A percentile compares a stretch with the other conserved stretches of the same genome.
These are phyloP conservation scores for Ascochyta fabae DNA, from an alignment of 2,329 filamentous ascomycete species.

Conservation along the genomic window DNA sequence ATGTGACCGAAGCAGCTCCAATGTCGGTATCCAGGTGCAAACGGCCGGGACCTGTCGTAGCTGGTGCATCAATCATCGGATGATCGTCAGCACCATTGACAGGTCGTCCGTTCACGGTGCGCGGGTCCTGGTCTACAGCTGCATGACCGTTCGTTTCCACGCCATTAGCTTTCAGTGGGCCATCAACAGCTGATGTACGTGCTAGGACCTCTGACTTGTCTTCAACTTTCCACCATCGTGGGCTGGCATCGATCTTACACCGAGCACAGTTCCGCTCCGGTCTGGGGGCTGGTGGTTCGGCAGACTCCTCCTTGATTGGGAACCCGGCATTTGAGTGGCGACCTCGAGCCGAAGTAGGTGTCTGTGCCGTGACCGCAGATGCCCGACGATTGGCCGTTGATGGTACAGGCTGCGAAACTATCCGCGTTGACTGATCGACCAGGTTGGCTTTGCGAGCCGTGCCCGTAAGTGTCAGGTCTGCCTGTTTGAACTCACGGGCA, in stretches of 20 bases:
- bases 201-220: slow-evolving; percentile 17
- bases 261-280: slow-evolving; percentile 51
- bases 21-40: slow-evolving; percentile 36
- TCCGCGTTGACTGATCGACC: slow-evolving; percentile 67
- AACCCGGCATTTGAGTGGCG: slow-evolving; percentile 46
- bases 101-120: slow-evolving; percentile 24
- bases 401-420: slow-evolving; percentile 43
- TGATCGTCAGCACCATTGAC: slow-evolving; percentile 36
- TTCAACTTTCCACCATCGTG: slow-evolving; percentile 60
- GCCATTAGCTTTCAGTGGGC: slow-evolving; percentile 35
- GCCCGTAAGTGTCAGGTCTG: slow-evolving; percentile 86
- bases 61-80: slow-evolving; percentile 39
- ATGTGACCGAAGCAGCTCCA: slow-evolving; percentile 13
- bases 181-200: slow-evolving; percentile 22
- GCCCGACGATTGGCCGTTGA: slow-evolving; percentile 49
- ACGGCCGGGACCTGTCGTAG: slow-evolving; percentile 23
- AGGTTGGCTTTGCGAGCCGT: slow-evolving; percentile 92
- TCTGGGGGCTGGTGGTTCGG: slow-evolving; percentile 38
- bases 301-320: slow-evolving; percentile 46
- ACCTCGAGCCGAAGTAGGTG: slow-evolving; percentile 44
- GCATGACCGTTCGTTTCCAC: slow-evolving; percentile 22
- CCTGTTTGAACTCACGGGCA: slow-evolving; percentile 90
- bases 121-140: slow-evolving; percentile 22
- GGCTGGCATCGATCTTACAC: slow-evolving; percentile 70
- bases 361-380: slow-evolving; percentile 44